A percentile compares a stretch with the other conserved stretches of the same genome.
phyloP scores from a whole-genome alignment of 441 rosid genomes.

The Flueggea neowawraea region DNA sequence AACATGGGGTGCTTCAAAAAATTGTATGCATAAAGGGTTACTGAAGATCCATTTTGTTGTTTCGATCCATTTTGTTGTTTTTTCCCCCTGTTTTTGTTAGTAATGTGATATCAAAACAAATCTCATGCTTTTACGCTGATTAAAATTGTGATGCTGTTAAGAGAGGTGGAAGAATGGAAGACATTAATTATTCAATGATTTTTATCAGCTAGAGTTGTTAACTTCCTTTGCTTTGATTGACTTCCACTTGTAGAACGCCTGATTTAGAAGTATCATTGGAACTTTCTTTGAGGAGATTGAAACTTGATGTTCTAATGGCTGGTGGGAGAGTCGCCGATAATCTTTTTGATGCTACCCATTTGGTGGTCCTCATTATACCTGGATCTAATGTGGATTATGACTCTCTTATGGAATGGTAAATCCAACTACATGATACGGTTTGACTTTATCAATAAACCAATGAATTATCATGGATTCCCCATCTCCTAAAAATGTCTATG shows the following conservation, averaged over 20 bases:
- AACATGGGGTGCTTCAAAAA: too few relatives aligned
- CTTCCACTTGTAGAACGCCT: conserved; percentile 35
- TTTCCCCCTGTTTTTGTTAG: too few relatives aligned
- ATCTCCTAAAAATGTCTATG: too few relatives aligned
- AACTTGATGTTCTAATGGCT: conserved; percentile 66
- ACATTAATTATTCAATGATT: neutral
- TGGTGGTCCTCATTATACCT: conserved; percentile 51
- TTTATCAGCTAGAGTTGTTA: conserved; percentile 8
- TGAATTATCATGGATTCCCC: too few relatives aligned
- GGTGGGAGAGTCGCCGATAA: conserved; percentile 75
- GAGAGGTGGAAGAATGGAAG: neutral
- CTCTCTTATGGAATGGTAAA: conserved; percentile 48
- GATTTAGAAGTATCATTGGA: conserved; percentile 56
- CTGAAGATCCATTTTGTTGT: too few relatives aligned
- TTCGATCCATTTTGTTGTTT: too few relatives aligned
- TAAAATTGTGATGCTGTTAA: too few relatives aligned
- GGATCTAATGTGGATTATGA: conserved; percentile 49
- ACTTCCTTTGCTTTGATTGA: conserved; percentile 12
- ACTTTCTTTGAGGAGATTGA: conserved; percentile 64
- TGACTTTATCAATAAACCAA: too few relatives aligned
- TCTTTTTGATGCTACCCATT: conserved; percentile 66
- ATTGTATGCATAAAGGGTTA: too few relatives aligned
- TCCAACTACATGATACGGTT: neutral
- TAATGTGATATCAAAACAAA: too few relatives aligned
- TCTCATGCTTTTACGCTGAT: too few relatives aligned